phyloP scores from a whole-genome alignment of 2,329 filamentous ascomycete species.

The Cercospora sp. region DNA sequence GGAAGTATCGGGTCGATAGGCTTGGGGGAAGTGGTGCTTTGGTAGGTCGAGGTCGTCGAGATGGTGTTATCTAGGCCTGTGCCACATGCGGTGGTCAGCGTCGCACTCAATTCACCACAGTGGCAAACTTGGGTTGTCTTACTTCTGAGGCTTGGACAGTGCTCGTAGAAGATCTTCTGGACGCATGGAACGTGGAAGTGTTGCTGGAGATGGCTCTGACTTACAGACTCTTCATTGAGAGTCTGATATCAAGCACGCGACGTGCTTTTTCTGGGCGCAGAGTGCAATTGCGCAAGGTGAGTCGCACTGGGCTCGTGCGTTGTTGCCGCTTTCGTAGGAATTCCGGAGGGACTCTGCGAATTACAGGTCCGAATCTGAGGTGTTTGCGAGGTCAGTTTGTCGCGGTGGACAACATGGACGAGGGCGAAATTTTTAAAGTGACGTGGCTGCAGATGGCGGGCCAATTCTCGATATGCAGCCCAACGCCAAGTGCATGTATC shows the following conservation, averaged over 20 bases:
- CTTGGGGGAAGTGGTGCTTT: constrained; percentile 47
- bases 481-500: neutral
- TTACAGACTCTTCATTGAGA: constrained; percentile 20
- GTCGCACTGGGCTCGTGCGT: neutral
- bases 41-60: constrained; percentile 15
- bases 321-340: neutral
- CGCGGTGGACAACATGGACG: neutral
- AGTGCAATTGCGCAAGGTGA: neutral
- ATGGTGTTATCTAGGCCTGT: constrained; percentile 68
- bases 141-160: constrained; percentile 94
- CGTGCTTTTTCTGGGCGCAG: neutral
- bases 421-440: neutral
- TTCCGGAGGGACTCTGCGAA: neutral
- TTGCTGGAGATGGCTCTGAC: neutral
- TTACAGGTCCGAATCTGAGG: neutral
- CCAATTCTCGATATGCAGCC: neutral
- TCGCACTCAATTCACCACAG: constrained; percentile 9
- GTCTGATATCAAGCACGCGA: constrained; percentile 9
- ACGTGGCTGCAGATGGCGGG: neutral
- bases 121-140: constrained; percentile 42
- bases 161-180: constrained; percentile 87
- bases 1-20: constrained; percentile 76
- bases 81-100: constrained; percentile 16
- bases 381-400: neutral
- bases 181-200: constrained; percentile 66